These are phyloP conservation scores for Polyporus tsugae DNA, from an alignment of 1,284 basidiomycete species.

Conservation along the genomic window DNA sequence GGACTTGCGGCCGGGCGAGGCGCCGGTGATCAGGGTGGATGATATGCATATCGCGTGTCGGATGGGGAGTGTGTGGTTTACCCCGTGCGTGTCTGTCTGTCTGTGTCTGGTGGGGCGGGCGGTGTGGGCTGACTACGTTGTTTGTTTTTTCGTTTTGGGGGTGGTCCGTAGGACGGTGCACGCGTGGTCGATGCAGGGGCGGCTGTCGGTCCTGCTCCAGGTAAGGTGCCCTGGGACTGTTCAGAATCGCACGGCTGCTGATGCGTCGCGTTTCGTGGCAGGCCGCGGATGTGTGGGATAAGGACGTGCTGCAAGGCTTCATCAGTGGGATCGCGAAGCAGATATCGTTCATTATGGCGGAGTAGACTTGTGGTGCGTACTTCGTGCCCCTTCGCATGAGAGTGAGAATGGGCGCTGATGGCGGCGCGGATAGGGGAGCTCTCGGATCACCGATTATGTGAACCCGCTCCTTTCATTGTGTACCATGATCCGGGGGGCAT, in stretches of 20 bases:
- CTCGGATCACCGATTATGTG: neutral
- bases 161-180: neutral
- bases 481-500: too few relatives aligned
- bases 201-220: slow-evolving; percentile 1
- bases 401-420: neutral
- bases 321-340: neutral
- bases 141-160: neutral
- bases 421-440: neutral
- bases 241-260: too few relatives aligned
- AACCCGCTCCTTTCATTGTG: too few relatives aligned
- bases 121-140: neutral
- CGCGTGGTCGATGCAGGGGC: slow-evolving; percentile 1
- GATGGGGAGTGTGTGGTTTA: neutral
- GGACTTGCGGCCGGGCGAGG: neutral
- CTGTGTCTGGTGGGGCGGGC: neutral
- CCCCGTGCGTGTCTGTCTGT: neutral
- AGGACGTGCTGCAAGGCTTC: neutral
- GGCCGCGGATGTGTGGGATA: neutral
- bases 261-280: neutral
- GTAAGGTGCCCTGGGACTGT: neutral
- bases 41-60: slow-evolving; percentile 1
- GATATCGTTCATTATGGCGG: neutral
- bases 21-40: neutral
- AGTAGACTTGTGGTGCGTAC: neutral
- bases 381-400: neutral